Evolutionary conservation across 148 eudicot species (phyloP).

Genomic region (Bassia scoparia): DNA sequence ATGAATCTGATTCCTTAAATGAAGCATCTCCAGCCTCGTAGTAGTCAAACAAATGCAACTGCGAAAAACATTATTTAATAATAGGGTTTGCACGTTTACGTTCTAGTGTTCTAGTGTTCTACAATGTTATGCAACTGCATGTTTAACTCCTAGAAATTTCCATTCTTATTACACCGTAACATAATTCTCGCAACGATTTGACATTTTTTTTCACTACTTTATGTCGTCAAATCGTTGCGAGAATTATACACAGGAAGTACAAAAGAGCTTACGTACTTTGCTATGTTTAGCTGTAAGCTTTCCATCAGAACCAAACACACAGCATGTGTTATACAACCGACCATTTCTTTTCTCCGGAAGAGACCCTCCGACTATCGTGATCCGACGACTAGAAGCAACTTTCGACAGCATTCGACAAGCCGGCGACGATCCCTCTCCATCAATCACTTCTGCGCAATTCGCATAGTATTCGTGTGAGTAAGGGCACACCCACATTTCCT

Average conservation of each 20-base stretch:
- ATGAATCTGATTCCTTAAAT: slow-evolving; percentile 42
- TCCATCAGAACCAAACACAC: slow-evolving; percentile 55
- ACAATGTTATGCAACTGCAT: no score
- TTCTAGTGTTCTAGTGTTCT: no score
- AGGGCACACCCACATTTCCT: slow-evolving; percentile 28
- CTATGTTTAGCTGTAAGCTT: slow-evolving; percentile 46
- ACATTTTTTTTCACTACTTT: no score
- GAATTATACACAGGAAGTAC: no score
- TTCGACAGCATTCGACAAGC: slow-evolving; percentile 41
- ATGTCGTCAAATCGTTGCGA: no score
- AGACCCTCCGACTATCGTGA: slow-evolving; percentile 53
- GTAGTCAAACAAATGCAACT: slow-evolving; percentile 58
- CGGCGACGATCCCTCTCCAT: slow-evolving; percentile 26
- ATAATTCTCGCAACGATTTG: no score
- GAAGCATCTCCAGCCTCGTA: slow-evolving; percentile 36
- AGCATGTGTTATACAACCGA: slow-evolving; percentile 50
- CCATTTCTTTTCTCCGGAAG: slow-evolving; percentile 39
- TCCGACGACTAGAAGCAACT: slow-evolving; percentile 29
- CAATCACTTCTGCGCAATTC: slow-evolving; percentile 35
- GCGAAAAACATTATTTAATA: slow-evolving; percentile 3
- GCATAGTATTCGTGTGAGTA: slow-evolving; percentile 22
- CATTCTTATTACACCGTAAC: no score
- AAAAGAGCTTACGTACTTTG: slow-evolving; percentile 49
- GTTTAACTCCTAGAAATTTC: no score
- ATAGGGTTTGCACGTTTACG: not conserved